phyloP scores from a whole-genome alignment of 441 rosid genomes.

The Manihot esculenta region DNA sequence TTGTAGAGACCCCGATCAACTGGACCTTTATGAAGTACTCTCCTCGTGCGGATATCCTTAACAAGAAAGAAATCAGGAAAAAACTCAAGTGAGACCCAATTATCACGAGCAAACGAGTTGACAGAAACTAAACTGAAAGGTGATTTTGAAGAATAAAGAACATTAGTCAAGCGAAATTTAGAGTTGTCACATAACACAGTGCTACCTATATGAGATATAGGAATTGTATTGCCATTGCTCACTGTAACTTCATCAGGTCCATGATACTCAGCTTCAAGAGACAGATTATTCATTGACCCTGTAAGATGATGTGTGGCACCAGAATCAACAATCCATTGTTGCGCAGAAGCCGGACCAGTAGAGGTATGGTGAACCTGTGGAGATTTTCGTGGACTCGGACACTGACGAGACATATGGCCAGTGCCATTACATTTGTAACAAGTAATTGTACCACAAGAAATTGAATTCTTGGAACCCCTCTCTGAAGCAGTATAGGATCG shows the following conservation, averaged over 20 bases:
- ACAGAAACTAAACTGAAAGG: not conserved
- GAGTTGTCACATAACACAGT: not conserved
- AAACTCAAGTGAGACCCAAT: not conserved
- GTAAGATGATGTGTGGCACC: not conserved
- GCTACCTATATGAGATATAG: not conserved
- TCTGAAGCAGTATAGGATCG: not conserved
- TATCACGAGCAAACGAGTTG: not conserved
- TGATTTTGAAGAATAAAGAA: no score
- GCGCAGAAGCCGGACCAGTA: not conserved
- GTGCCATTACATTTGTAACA: not conserved
- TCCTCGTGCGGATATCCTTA: no score
- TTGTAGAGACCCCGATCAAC: not conserved
- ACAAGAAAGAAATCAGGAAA: no score
- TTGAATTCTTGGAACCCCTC: not conserved
- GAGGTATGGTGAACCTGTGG: not conserved
- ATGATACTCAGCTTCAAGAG: not conserved
- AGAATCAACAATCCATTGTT: not conserved
- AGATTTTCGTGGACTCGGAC: not conserved
- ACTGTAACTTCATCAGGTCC: not conserved
- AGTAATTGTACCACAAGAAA: not conserved
- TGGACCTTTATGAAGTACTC: not conserved
- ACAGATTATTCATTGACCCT: not conserved
- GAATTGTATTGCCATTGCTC: not conserved
- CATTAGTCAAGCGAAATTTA: not conserved
- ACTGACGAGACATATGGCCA: not conserved